A percentile compares a stretch with the other conserved stretches of the same genome.
Evolutionary conservation across 2,329 filamentous ascomycete species (phyloP).

Genomic region (Beauveria caledonica): DNA sequence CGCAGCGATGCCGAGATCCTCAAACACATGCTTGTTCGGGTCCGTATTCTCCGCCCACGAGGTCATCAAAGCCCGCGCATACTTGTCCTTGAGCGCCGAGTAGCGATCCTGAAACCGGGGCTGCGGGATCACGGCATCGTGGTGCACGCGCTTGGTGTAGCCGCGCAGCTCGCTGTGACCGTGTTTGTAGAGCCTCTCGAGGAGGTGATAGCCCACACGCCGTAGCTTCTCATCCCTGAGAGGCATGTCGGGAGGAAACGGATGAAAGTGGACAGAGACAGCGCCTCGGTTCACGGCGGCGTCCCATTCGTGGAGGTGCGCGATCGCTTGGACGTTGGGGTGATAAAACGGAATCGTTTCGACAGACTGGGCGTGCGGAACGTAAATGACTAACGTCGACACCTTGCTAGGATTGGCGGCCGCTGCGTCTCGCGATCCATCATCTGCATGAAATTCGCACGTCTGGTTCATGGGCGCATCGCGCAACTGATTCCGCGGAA

Average conservation of each 20-base stretch:
- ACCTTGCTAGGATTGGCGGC: slow-evolving; percentile 9
- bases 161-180: slow-evolving; percentile 55
- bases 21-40: slow-evolving; percentile 87
- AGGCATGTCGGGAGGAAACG: slow-evolving; percentile 29
- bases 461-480: slow-evolving; percentile 75
- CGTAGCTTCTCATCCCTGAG: slow-evolving; percentile 39
- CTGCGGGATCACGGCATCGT: slow-evolving; percentile 74
- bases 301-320: slow-evolving; percentile 64
- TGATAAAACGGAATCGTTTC: slow-evolving; percentile 80
- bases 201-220: slow-evolving; percentile 60
- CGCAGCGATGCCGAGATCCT: slow-evolving; percentile 82
- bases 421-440: slow-evolving; percentile 21
- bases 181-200: slow-evolving; percentile 65
- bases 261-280: slow-evolving; percentile 54
- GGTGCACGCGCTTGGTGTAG: slow-evolving; percentile 74
- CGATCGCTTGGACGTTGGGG: slow-evolving; percentile 64
- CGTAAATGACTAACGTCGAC: slow-evolving; percentile 55
- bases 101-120: slow-evolving; percentile 76
- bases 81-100: slow-evolving; percentile 65
- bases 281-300: slow-evolving; percentile 32
- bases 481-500: slow-evolving; percentile 72
- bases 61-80: slow-evolving; percentile 63
- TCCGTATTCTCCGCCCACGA: slow-evolving; percentile 82
- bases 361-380: slow-evolving; percentile 58
- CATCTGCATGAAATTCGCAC: slow-evolving; percentile 57